Conservation (phyloP, 1,284 basidiomycete species). For the Trichosporon sp. region DNA sequence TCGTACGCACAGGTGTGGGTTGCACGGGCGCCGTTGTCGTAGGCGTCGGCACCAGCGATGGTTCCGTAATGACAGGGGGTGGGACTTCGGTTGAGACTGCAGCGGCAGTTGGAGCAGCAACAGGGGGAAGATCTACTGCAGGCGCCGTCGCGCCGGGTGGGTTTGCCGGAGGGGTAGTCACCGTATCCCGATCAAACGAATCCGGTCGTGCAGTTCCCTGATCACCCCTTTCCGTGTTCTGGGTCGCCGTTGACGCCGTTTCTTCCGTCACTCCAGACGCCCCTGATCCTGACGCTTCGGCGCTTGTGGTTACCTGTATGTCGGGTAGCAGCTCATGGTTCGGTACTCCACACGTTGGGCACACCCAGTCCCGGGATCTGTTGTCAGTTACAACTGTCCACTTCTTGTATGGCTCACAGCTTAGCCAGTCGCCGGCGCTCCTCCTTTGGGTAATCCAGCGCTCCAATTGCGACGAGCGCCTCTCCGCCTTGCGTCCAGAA, state of each 20-base stretch:
- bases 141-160: neutral
- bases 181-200: neutral
- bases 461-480: constrained; percentile 85
- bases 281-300: constrained; percentile 4
- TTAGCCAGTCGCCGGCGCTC: constrained; percentile 80
- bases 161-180: neutral
- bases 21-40: constrained; percentile 2
- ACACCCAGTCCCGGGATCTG: constrained; percentile 80
- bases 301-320: constrained; percentile 11
- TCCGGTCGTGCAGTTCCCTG: neutral
- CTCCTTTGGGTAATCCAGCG: constrained; percentile 74
- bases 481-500: constrained; percentile 89
- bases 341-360: constrained; percentile 70
- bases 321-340: constrained; percentile 68
- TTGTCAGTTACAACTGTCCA: constrained; percentile 7
- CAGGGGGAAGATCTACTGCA: neutral
- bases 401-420: constrained; percentile 62
- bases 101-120: neutral
- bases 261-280: neutral
- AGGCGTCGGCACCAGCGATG: neutral
- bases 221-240: neutral
- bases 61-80: neutral
- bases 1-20: neutral
- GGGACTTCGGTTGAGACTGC: neutral
- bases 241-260: too few relatives aligned